These are phyloP conservation scores for Geosmithia flava DNA, from an alignment of 2,329 filamentous ascomycete species.

Conservation along the genomic window DNA sequence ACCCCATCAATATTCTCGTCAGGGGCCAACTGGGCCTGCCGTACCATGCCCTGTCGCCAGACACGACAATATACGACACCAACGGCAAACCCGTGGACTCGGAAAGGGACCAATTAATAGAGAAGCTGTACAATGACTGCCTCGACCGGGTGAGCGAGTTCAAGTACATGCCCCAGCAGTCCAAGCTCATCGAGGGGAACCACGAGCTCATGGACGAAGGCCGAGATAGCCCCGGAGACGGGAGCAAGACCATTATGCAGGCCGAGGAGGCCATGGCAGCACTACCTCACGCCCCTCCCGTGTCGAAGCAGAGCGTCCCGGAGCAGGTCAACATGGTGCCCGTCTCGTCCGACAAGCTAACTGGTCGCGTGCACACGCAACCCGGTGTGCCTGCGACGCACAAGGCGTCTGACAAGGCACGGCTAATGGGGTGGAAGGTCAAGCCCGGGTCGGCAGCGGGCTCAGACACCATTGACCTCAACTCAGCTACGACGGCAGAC, in stretches of 20 bases:
- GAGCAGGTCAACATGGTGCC: slow-evolving; percentile 45
- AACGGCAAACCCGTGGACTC: slow-evolving; percentile 69
- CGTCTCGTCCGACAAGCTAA: slow-evolving; percentile 55
- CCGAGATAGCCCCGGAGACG: slow-evolving; percentile 61
- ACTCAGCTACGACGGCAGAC: slow-evolving; percentile 47
- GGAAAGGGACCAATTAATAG: slow-evolving; percentile 67
- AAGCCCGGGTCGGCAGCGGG: slow-evolving; percentile 45
- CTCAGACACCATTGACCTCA: slow-evolving; percentile 59
- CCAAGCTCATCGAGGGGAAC: slow-evolving; percentile 70
- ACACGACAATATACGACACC: slow-evolving; percentile 81
- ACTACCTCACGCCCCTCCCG: slow-evolving; percentile 38
- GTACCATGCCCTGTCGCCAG: slow-evolving; percentile 69
- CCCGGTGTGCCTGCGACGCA: slow-evolving; percentile 55
- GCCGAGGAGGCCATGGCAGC: slow-evolving; percentile 58
- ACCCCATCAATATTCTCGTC: slow-evolving; percentile 83
- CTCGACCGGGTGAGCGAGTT: slow-evolving; percentile 84
- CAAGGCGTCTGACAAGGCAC: slow-evolving; percentile 66
- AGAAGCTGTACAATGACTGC: slow-evolving; percentile 90
- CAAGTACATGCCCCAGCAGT: slow-evolving; percentile 62
- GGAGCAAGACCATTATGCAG: slow-evolving; percentile 55
- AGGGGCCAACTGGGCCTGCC: slow-evolving; percentile 79
- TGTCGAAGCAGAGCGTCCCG: slow-evolving; percentile 41
- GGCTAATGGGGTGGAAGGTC: slow-evolving; percentile 71
- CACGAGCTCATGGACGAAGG: slow-evolving; percentile 71
- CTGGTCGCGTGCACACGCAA: slow-evolving; percentile 60